phyloP scores from a whole-genome alignment of 129 eudicot genomes.

The Chrysanthemum lavandulifolium region DNA sequence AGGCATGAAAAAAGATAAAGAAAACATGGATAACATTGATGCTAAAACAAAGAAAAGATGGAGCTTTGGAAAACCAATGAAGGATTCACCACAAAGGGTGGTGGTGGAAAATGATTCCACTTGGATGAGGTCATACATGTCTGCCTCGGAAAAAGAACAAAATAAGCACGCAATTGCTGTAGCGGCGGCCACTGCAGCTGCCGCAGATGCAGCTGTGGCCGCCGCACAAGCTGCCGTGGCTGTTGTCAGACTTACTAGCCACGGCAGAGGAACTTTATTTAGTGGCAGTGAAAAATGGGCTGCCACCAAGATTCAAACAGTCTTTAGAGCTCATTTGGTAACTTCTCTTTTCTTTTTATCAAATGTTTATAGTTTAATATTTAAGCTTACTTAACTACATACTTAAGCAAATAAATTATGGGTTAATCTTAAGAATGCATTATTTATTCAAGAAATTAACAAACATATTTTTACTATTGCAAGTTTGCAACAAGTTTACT shows the following conservation, averaged over 20 bases:
- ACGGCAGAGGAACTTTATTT: conserved; percentile 50
- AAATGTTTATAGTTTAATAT: background rate
- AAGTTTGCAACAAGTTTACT: background rate
- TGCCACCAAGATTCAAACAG: conserved; percentile 81
- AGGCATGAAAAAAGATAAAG: conserved; percentile 72
- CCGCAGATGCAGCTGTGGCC: conserved; percentile 91
- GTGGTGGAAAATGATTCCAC: conserved; percentile 17
- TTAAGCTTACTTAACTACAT: too few species aligned
- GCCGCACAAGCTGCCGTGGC: conserved; percentile 93
- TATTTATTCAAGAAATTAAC: too few species aligned
- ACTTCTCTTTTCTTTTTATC: conserved; percentile 4
- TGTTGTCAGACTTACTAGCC: conserved; percentile 81
- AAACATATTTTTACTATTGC: too few species aligned
- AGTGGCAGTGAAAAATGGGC: conserved; percentile 59
- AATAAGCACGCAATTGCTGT: conserved; percentile 90
- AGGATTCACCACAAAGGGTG: conserved; percentile 19
- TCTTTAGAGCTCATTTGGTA: conserved; percentile 83
- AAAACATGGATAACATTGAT: conserved; percentile 41
- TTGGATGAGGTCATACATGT: conserved; percentile 58
- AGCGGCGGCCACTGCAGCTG: conserved; percentile 89
- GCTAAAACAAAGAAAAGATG: conserved; percentile 54
- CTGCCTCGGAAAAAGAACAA: conserved; percentile 56
- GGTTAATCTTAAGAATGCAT: too few species aligned
- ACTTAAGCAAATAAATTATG: too few species aligned
- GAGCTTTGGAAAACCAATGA: conserved; percentile 55